Conservation (phyloP, 768 basidiomycete genomes). For the Lepiota venenata region DNA sequence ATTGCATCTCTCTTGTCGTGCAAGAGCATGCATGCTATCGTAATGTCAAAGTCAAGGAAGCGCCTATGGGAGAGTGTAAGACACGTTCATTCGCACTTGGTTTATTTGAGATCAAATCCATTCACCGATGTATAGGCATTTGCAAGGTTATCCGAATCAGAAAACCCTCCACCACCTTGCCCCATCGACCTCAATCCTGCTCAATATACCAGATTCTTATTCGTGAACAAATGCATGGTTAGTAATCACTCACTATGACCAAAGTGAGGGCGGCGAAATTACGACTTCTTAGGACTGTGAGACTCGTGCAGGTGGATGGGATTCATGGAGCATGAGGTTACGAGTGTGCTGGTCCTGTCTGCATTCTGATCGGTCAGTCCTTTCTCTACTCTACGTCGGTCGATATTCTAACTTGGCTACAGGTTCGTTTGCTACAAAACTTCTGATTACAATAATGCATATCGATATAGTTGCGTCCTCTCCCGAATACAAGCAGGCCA, state of each 20-base stretch:
- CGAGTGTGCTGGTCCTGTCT: background rate
- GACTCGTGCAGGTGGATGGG: background rate
- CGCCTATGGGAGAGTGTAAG: slow-evolving; percentile 31
- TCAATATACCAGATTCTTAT: slow-evolving; percentile 31
- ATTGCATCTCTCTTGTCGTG: slow-evolving; percentile 33
- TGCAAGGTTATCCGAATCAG: slow-evolving; percentile 21
- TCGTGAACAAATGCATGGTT: slow-evolving; percentile 15
- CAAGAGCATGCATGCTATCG: slow-evolving; percentile 29
- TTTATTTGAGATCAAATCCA: no score
- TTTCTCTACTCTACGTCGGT: background rate
- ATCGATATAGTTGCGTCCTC: no score
- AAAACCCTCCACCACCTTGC: slow-evolving; percentile 18
- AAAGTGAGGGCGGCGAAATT: no score
- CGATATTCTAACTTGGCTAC: no score
- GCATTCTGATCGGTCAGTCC: background rate
- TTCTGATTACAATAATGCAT: no score
- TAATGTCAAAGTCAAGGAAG: slow-evolving; percentile 19
- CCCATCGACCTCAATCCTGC: slow-evolving; percentile 27
- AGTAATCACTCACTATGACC: background rate
- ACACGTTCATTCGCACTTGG: no score
- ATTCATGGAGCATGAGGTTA: background rate
- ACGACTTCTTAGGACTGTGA: background rate
- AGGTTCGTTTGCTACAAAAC: background rate
- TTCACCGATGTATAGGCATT: background rate
- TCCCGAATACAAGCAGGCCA: no score